Conservation (phyloP, 2,329 filamentous ascomycete species). For the Penicillium sp. region DNA sequence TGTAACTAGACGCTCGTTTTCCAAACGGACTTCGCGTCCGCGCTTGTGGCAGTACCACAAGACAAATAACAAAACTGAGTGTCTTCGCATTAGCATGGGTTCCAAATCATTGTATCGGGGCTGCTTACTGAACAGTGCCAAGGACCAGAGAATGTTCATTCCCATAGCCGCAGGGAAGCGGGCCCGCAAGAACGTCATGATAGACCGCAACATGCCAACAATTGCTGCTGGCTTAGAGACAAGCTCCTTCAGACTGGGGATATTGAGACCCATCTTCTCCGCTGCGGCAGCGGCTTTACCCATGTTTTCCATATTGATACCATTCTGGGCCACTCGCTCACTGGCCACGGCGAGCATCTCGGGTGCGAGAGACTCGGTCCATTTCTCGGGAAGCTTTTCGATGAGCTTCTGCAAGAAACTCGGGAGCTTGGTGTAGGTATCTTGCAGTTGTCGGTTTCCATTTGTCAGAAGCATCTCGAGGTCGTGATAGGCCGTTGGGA, state of each 20-base stretch:
- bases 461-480: slow-evolving; percentile 64
- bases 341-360: slow-evolving; percentile 75
- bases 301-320: slow-evolving; percentile 52
- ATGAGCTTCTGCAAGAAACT: slow-evolving; percentile 78
- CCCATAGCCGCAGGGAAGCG: slow-evolving; percentile 87
- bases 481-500: slow-evolving; percentile 87
- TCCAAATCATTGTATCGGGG: neutral
- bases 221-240: slow-evolving; percentile 83
- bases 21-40: slow-evolving; percentile 75
- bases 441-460: slow-evolving; percentile 58
- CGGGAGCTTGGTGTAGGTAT: slow-evolving; percentile 63
- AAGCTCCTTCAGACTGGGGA: slow-evolving; percentile 69
- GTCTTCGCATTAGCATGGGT: neutral
- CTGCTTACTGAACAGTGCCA: slow-evolving; percentile 69
- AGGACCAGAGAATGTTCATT: slow-evolving; percentile 83
- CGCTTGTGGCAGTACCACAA: slow-evolving; percentile 99
- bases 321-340: slow-evolving; percentile 58
- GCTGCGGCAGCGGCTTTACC: slow-evolving; percentile 52
- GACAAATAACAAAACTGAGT: slow-evolving; percentile 77
- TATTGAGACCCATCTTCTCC: slow-evolving; percentile 60
- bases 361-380: slow-evolving; percentile 68
- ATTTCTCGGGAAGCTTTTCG: slow-evolving; percentile 72
- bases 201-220: slow-evolving; percentile 77
- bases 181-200: slow-evolving; percentile 78
- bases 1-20: slow-evolving; percentile 50